phyloP scores from a whole-genome alignment of 768 basidiomycete species.

The Naematelia encephala region DNA sequence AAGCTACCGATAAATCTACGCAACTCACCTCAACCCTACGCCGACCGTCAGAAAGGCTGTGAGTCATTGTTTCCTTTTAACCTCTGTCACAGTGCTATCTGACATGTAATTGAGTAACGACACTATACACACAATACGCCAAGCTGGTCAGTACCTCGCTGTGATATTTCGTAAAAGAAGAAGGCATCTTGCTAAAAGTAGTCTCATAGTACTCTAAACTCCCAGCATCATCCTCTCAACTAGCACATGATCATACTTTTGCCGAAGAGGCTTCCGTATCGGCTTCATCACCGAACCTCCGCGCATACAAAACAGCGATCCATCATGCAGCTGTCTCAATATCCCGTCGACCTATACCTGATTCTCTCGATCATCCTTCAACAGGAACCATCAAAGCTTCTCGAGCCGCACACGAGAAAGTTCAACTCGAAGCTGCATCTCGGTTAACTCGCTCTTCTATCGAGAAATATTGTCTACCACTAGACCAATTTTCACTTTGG shows the following conservation, averaged over 20 bases:
- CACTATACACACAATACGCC: conserved; percentile 42
- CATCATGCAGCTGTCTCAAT: conserved; percentile 45
- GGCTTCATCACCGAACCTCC: conserved; percentile 27
- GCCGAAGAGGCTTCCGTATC: conserved; percentile 42
- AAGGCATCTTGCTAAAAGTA: too few relatives aligned
- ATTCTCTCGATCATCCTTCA: conserved; percentile 35
- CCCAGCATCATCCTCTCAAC: conserved; percentile 23
- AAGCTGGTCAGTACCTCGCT: conserved; percentile 30
- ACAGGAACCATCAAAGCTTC: conserved; percentile 50
- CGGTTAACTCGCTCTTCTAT: conserved; percentile 51
- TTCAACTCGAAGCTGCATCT: conserved; percentile 39
- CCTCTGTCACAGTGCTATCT: too few relatives aligned
- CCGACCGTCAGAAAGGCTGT: conserved; percentile 46
- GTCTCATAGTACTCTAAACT: conserved; percentile 34
- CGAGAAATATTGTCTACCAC: conserved; percentile 61
- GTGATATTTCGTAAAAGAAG: too few relatives aligned
- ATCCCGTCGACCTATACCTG: conserved; percentile 29
- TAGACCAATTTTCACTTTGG: conserved; percentile 62
- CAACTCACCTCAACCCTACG: conserved; percentile 38
- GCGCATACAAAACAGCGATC: conserved; percentile 44
- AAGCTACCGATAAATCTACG: conserved; percentile 22
- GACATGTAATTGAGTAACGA: conserved; percentile 27
- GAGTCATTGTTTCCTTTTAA: conserved; percentile 14
- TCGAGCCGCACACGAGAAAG: conserved; percentile 17
- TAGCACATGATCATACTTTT: conserved; percentile 34